phyloP scores from a whole-genome alignment of 73 alveolate species.

The Paramecium tetraurelia region DNA sequence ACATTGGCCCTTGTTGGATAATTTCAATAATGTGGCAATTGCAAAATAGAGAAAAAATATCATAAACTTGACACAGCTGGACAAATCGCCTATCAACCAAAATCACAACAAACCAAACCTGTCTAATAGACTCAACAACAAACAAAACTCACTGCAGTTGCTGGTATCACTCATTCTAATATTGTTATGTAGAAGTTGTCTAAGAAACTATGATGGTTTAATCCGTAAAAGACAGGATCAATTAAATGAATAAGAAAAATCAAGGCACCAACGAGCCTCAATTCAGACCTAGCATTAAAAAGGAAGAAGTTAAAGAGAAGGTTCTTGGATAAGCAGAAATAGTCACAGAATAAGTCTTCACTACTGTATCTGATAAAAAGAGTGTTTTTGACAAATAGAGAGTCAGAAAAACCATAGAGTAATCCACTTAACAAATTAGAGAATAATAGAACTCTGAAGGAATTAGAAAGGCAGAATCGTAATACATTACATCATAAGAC shows the following conservation, averaged over 20 bases:
- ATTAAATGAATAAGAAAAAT: background rate
- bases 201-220: background rate
- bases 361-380: background rate
- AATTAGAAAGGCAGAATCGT: background rate
- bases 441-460: background rate
- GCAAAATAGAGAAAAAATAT: background rate
- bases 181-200: background rate
- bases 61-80: background rate
- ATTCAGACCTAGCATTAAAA: background rate
- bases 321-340: background rate
- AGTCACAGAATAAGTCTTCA: background rate
- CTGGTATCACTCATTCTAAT: background rate
- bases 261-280: background rate
- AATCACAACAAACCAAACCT: background rate
- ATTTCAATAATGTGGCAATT: background rate
- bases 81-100: background rate
- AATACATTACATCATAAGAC: background rate
- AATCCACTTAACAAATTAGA: background rate
- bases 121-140: background rate
- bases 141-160: background rate
- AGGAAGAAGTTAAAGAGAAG: background rate
- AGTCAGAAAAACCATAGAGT: background rate
- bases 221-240: background rate
- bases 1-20: background rate
- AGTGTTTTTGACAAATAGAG: background rate